Percentiles rank a stretch among this genome's conserved stretches.
These are phyloP conservation scores for Fusarium sp. DNA, from an alignment of 2,329 filamentous ascomycete species.

Conservation along the genomic window DNA sequence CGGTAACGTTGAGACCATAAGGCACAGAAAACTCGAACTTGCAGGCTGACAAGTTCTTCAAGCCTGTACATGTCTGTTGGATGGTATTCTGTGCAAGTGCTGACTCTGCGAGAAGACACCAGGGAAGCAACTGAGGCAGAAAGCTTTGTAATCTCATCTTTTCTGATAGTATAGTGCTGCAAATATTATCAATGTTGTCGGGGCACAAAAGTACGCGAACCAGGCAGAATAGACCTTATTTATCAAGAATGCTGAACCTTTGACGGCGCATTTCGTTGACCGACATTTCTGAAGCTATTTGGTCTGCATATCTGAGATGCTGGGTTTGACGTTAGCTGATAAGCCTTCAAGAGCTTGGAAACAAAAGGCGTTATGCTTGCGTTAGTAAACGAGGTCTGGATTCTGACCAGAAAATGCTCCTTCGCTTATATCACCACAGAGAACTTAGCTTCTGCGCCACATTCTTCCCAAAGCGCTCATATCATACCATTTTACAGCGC, in stretches of 20 bases:
- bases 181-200: accelerated
- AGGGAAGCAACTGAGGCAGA: accelerated
- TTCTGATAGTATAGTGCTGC: neutral
- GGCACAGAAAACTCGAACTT: neutral
- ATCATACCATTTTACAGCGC: neutral
- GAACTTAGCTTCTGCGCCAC: neutral
- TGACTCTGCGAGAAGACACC: neutral
- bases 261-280: neutral
- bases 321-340: neutral
- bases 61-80: neutral
- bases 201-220: accelerated
- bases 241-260: accelerated
- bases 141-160: neutral
- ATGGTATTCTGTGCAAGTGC: neutral
- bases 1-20: neutral
- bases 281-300: neutral
- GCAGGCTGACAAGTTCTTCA: neutral
- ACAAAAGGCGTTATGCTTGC: neutral
- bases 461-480: neutral
- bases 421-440: neutral
- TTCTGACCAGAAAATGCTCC: neutral
- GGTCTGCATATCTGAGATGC: neutral
- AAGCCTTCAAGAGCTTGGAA: neutral
- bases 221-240: accelerated
- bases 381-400: neutral